These are phyloP conservation scores for Quercus glauca DNA, from an alignment of 306 rosid genomes.

Conservation along the genomic window DNA sequence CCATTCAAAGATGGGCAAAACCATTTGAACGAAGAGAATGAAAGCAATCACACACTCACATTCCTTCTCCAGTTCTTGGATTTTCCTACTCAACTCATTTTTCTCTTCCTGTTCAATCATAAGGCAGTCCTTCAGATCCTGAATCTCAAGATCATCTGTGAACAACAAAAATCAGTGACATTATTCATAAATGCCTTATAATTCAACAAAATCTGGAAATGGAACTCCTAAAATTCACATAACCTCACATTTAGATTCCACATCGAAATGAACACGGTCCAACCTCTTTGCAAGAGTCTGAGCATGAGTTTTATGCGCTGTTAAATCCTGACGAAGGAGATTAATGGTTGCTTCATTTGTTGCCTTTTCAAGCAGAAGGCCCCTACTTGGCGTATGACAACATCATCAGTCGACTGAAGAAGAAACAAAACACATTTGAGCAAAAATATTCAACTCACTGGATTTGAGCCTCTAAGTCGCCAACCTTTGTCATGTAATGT, in stretches of 20 bases:
- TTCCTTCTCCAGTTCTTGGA: slow-evolving; percentile 66
- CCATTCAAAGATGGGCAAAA: not conserved
- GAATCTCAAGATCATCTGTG: slow-evolving; percentile 61
- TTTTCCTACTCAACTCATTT: slow-evolving; percentile 41
- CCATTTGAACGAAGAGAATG: not conserved
- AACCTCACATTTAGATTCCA: slow-evolving; percentile 72
- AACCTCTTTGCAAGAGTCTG: slow-evolving; percentile 54
- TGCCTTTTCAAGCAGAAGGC: slow-evolving; percentile 41
- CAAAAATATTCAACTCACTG: slow-evolving; percentile 31
- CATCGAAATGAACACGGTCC: slow-evolving; percentile 52
- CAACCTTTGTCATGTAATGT: slow-evolving; percentile 45
- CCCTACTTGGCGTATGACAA: slow-evolving; percentile 31
- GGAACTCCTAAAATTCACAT: not conserved
- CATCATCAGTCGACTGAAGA: slow-evolving; percentile 2
- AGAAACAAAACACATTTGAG: slow-evolving; percentile 2
- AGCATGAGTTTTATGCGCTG: slow-evolving; percentile 50
- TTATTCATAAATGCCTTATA: not conserved
- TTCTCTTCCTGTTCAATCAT: slow-evolving; percentile 75
- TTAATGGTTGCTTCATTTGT: slow-evolving; percentile 46
- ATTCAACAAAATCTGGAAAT: not conserved
- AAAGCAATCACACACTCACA: slow-evolving; percentile 38
- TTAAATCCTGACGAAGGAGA: slow-evolving; percentile 55
- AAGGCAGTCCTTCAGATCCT: slow-evolving; percentile 69
- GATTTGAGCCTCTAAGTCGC: slow-evolving; percentile 46
- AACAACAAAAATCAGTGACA: slow-evolving; percentile 9